These are phyloP conservation scores for Colletotrichum tofieldiae DNA, from an alignment of 2,329 filamentous ascomycete species.

Conservation along the genomic window DNA sequence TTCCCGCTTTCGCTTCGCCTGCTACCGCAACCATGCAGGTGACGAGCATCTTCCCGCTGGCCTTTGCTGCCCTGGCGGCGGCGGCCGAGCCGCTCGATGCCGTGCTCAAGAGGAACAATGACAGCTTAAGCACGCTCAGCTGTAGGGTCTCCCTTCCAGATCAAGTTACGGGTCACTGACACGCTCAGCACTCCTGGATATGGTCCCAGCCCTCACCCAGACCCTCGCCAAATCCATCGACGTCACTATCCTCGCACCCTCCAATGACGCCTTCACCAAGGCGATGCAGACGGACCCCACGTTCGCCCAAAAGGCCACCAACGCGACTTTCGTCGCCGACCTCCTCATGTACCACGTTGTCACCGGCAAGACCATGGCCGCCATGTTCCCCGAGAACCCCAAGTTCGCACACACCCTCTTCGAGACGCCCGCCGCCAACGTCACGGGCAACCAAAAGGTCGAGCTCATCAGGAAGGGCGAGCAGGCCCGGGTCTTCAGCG, in stretches of 20 bases:
- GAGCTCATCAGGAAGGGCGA: slow-evolving; percentile 60
- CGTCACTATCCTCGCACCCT: slow-evolving; percentile 69
- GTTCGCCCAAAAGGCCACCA: slow-evolving; percentile 50
- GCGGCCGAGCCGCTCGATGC: slow-evolving; percentile 43
- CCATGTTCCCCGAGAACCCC: slow-evolving; percentile 48
- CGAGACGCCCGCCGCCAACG: slow-evolving; percentile 61
- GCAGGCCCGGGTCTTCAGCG: slow-evolving; percentile 57
- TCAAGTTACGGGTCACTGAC: neutral
- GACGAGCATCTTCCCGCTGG: slow-evolving; percentile 43
- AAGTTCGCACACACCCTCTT: slow-evolving; percentile 50
- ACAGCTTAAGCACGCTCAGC: slow-evolving; percentile 47
- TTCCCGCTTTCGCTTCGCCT: slow-evolving; percentile 14
- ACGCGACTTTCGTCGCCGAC: slow-evolving; percentile 60
- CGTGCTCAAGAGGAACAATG: slow-evolving; percentile 46
- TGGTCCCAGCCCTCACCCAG: slow-evolving; percentile 46
- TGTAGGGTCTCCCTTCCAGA: slow-evolving; percentile 36
- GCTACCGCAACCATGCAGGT: slow-evolving; percentile 44
- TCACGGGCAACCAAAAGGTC: slow-evolving; percentile 65
- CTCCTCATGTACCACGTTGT: slow-evolving; percentile 76
- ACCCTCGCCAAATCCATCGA: slow-evolving; percentile 50
- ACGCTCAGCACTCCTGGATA: slow-evolving; percentile 44
- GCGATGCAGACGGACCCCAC: slow-evolving; percentile 51
- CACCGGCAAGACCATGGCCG: slow-evolving; percentile 61
- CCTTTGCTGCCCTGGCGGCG: slow-evolving; percentile 45
- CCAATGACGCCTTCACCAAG: slow-evolving; percentile 67